These are phyloP conservation scores for Rhodotorula sp. DNA, from an alignment of 1,284 basidiomycete genomes.

Conservation along the genomic window DNA sequence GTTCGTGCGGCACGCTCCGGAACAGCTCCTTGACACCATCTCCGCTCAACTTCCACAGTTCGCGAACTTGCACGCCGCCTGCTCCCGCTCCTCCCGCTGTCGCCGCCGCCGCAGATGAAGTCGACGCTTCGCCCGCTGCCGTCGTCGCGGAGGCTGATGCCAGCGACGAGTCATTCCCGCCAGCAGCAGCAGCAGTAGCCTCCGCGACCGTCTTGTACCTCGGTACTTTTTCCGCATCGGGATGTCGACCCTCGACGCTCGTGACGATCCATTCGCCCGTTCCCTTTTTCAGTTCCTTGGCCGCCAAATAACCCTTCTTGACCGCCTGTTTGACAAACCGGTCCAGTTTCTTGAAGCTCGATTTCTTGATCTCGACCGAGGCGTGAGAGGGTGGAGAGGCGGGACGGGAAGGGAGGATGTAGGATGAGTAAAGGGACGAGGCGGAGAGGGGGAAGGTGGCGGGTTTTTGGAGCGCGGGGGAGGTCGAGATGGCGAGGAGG, in stretches of 20 bases:
- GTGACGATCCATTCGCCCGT: slow-evolving; percentile 60
- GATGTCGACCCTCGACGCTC: slow-evolving; percentile 62
- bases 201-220: slow-evolving; percentile 58
- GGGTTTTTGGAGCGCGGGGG: slow-evolving; percentile 49
- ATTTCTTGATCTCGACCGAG: slow-evolving; percentile 60
- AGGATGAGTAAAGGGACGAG: slow-evolving; percentile 69
- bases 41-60: slow-evolving; percentile 72
- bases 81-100: neutral
- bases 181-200: slow-evolving; percentile 35
- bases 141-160: neutral
- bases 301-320: slow-evolving; percentile 52
- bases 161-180: neutral
- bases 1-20: slow-evolving; percentile 13
- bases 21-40: slow-evolving; percentile 49
- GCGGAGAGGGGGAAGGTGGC: slow-evolving; percentile 69
- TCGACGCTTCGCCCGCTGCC: slow-evolving; percentile 4
- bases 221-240: slow-evolving; percentile 58
- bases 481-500: slow-evolving; percentile 60
- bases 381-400: slow-evolving; percentile 48
- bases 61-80: slow-evolving; percentile 54
- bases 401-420: slow-evolving; percentile 73
- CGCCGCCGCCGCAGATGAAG: slow-evolving; percentile 3
- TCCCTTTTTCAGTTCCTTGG: slow-evolving; percentile 63
- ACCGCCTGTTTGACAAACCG: slow-evolving; percentile 64
- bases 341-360: slow-evolving; percentile 71